phyloP scores from a whole-genome alignment of 1,284 basidiomycete species.

The Stygiomarasmius scandens region DNA sequence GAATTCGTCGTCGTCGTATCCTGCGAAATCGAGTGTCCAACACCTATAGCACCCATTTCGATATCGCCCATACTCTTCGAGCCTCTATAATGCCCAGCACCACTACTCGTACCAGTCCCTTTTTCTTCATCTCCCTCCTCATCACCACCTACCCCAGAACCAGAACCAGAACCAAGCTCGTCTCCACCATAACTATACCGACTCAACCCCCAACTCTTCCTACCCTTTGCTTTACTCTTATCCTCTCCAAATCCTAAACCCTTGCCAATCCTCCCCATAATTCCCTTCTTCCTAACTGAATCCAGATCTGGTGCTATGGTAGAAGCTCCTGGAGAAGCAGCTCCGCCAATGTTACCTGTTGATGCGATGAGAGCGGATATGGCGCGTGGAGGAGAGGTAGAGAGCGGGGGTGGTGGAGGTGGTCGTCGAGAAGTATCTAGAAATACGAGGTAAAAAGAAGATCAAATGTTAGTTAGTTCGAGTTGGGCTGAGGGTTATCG shows the following conservation, averaged over 20 bases:
- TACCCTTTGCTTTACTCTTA: too few relatives aligned
- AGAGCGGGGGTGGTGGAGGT: slow-evolving; percentile 19
- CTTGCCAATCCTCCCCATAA: not conserved
- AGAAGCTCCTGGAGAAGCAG: slow-evolving; percentile 57
- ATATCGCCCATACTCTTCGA: not conserved
- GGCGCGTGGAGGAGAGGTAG: slow-evolving; percentile 53
- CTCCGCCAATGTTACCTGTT: slow-evolving; percentile 65
- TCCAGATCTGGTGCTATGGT: slow-evolving; percentile 68
- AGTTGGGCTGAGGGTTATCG: too few relatives aligned
- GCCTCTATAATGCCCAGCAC: not conserved
- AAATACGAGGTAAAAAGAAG: too few relatives aligned
- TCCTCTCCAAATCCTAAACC: not conserved
- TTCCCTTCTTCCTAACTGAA: slow-evolving; percentile 28
- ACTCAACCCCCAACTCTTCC: too few relatives aligned
- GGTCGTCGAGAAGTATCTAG: slow-evolving; percentile 1
- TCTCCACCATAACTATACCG: too few relatives aligned
- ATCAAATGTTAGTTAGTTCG: too few relatives aligned
- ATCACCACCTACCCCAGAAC: too few relatives aligned
- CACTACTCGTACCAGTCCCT: not conserved
- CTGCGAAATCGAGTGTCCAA: not conserved
- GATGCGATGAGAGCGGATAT: slow-evolving; percentile 76
- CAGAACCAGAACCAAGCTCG: too few relatives aligned
- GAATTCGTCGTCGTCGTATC: not conserved
- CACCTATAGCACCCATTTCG: not conserved
- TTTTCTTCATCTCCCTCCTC: not conserved